Conservation (phyloP, 108 stramenopile genomes). For the Cyclotella baltica region DNA sequence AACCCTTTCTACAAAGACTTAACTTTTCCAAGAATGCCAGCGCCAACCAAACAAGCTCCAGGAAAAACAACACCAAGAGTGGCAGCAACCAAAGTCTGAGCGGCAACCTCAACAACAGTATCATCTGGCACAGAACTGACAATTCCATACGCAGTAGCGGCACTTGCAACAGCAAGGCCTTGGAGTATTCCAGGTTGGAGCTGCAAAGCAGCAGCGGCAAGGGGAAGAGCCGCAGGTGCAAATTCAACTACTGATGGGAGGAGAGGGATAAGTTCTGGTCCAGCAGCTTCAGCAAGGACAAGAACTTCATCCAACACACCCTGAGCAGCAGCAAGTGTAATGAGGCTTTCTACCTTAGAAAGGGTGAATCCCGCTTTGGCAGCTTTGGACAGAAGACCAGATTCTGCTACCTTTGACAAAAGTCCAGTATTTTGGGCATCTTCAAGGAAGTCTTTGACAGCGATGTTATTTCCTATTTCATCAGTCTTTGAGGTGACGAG, state of each 20-base stretch:
- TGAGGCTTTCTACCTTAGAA: constrained; percentile 84
- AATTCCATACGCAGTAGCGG: constrained; percentile 70
- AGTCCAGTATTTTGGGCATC: constrained; percentile 70
- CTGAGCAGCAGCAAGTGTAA: constrained; percentile 73
- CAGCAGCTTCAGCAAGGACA: constrained; percentile 85
- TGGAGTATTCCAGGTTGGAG: constrained; percentile 63
- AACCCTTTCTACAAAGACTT: constrained; percentile 43
- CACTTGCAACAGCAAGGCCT: constrained; percentile 61
- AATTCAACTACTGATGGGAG: constrained; percentile 80
- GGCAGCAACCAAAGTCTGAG: constrained; percentile 80
- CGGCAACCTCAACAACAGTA: constrained; percentile 78
- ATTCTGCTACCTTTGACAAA: constrained; percentile 77
- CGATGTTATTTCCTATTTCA: constrained; percentile 83
- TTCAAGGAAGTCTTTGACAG: constrained; percentile 75
- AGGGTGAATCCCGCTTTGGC: constrained; percentile 81
- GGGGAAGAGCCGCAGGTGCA: constrained; percentile 81
- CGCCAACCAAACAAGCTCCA: constrained; percentile 72
- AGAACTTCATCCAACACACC: constrained; percentile 70
- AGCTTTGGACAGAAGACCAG: constrained; percentile 88
- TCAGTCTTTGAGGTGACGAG: constrained; percentile 69
- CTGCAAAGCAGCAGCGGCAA: constrained; percentile 70
- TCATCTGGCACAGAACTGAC: constrained; percentile 83
- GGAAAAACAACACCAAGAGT: constrained; percentile 72
- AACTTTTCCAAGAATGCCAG: constrained; percentile 77
- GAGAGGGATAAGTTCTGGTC: constrained; percentile 84